phyloP scores from a whole-genome alignment of 495 filamentous ascomycete species.

The Aspergillus funiculosus region DNA sequence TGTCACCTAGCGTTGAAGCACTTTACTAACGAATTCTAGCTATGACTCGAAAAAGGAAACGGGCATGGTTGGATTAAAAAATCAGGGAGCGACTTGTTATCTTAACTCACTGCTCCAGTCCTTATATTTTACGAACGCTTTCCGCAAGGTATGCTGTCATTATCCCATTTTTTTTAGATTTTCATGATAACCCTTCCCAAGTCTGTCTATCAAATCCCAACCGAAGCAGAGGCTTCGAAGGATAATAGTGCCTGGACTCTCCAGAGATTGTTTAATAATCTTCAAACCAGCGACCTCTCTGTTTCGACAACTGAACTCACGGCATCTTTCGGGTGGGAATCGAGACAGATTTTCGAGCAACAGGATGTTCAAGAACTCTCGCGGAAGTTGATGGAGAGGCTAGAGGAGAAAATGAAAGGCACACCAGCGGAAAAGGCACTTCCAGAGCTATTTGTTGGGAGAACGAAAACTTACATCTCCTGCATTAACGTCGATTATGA shows the following conservation, averaged over 20 bases:
- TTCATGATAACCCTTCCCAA: slow-evolving; percentile 27
- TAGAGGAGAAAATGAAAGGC: slow-evolving; percentile 97
- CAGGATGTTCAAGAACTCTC: slow-evolving; percentile 98
- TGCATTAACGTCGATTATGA: slow-evolving; percentile 98
- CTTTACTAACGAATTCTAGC: slow-evolving; percentile 39
- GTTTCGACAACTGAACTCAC: slow-evolving; percentile 92
- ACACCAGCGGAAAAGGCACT: slow-evolving; percentile 91
- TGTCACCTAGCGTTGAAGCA: neutral
- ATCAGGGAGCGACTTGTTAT: slow-evolving; percentile 98
- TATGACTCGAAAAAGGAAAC: slow-evolving; percentile 99
- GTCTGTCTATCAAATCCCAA: slow-evolving; percentile 96
- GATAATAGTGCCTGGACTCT: slow-evolving; percentile 89
- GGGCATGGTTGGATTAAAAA: slow-evolving; percentile 92
- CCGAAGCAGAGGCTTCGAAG: slow-evolving; percentile 69
- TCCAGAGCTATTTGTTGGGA: slow-evolving; percentile 85
- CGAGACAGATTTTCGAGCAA: slow-evolving; percentile 95
- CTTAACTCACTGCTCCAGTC: slow-evolving; percentile 96
- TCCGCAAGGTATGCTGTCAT: slow-evolving; percentile 83
- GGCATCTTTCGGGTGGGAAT: slow-evolving; percentile 96
- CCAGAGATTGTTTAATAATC: slow-evolving; percentile 87
- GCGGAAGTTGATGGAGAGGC: slow-evolving; percentile 89
- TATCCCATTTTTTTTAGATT: slow-evolving; percentile 12
- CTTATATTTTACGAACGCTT: slow-evolving; percentile 93
- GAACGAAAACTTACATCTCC: slow-evolving; percentile 96
- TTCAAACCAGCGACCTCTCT: slow-evolving; percentile 75